Conservation (phyloP, 768 basidiomycete species). For the Jaapia argillacea region DNA sequence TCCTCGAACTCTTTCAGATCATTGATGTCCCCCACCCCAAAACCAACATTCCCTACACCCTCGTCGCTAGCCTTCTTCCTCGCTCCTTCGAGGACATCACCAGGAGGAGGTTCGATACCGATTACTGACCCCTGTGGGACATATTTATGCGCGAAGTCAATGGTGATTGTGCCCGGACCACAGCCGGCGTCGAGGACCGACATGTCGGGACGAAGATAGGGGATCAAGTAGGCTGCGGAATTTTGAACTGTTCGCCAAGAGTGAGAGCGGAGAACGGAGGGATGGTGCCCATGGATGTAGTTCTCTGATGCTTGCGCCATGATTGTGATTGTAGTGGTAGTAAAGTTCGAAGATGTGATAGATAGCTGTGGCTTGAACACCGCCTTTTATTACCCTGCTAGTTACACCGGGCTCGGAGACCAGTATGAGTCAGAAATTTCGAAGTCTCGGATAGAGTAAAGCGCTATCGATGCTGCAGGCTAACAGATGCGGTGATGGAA, state of each 20-base stretch:
- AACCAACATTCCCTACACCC: constrained; percentile 27
- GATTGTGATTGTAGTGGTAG: too few relatives aligned
- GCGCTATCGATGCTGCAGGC: too few relatives aligned
- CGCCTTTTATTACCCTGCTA: too few relatives aligned
- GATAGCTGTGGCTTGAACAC: too few relatives aligned
- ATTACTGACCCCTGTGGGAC: constrained; percentile 32
- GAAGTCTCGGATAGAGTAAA: too few relatives aligned
- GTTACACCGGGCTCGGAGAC: too few relatives aligned
- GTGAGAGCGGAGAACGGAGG: constrained; percentile 4
- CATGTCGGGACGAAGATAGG: constrained; percentile 25
- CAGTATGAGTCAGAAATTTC: too few relatives aligned
- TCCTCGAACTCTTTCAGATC: constrained; percentile 28
- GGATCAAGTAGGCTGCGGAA: constrained; percentile 30
- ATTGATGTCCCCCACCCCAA: constrained; percentile 27
- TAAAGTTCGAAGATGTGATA: too few relatives aligned
- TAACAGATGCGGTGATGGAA: too few relatives aligned
- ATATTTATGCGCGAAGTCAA: constrained; percentile 28
- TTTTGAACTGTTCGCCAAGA: constrained; percentile 27
- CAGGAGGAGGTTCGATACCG: constrained; percentile 28
- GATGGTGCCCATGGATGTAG: neutral
- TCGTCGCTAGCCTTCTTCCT: constrained; percentile 16
- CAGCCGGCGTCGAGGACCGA: constrained; percentile 41
- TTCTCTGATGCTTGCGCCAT: neutral
- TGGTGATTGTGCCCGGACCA: constrained; percentile 42
- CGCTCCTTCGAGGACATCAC: constrained; percentile 27